A percentile compares a stretch with the other conserved stretches of the same genome.
These are phyloP conservation scores for Atalantia buxifolia DNA, from an alignment of 345 rosid genomes.

Conservation along the genomic window DNA sequence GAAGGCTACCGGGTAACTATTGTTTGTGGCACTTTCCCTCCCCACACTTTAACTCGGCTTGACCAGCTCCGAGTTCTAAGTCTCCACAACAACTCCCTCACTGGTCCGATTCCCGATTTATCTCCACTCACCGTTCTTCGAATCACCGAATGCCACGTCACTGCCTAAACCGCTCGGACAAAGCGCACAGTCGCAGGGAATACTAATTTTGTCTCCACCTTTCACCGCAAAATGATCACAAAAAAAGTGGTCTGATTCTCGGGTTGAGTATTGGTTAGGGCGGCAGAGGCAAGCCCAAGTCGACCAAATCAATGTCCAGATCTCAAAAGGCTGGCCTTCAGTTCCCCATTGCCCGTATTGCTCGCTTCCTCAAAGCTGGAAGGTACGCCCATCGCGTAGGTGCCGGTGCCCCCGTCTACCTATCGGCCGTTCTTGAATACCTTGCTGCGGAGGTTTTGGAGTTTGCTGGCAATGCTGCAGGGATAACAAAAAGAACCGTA, in stretches of 20 bases:
- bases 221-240: constrained; percentile 33
- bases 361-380: too few species aligned
- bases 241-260: constrained; percentile 31
- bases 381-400: too few species aligned
- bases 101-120: constrained; percentile 79
- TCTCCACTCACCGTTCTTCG: constrained; percentile 75
- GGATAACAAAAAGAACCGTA: too few species aligned
- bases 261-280: constrained; percentile 53
- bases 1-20: too few species aligned
- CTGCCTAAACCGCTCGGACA: constrained; percentile 57
- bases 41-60: constrained; percentile 65
- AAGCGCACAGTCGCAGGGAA: constrained; percentile 53
- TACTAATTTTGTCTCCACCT: constrained; percentile 37
- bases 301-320: too few species aligned
- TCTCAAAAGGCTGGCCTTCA: too few species aligned
- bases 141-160: constrained; percentile 29
- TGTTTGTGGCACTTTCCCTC: constrained; percentile 50
- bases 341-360: too few species aligned
- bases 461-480: too few species aligned
- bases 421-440: too few species aligned
- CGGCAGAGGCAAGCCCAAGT: too few species aligned
- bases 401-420: too few species aligned
- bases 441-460: too few species aligned
- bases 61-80: constrained; percentile 86
- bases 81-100: constrained; percentile 74